Base-by-base conservation (phyloP, 1,284 basidiomycete genomes). In the Cryptococcus depauperatus region DNA sequence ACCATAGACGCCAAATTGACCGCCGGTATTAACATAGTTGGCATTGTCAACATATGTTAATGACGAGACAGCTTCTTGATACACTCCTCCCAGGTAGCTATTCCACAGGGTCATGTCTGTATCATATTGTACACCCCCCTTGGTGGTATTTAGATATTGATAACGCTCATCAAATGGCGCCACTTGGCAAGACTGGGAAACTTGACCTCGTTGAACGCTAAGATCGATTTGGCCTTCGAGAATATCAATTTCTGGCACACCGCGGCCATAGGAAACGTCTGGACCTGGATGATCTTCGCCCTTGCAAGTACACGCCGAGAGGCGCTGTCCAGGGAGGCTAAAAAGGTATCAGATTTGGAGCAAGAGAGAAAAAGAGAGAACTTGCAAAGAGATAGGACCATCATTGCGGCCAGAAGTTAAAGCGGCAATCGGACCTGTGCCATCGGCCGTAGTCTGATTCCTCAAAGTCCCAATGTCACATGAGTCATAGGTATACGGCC, bases 51-150 rank as follows among this genome's bases (percentile, higher is more conserved):
- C 39, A 23, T 41, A 48, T 71, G 43, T 71, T 53, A 51, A 71
- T 74, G 55, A 77, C 3, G 83, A 85, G 19, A 83, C 62, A 21
- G 84, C 83, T 69, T 93, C 84, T 68, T 93, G 89, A 63, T 76
- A 86, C 13, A 72, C 62, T 28, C 82, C 83, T 19, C 89, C 89
- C 41, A 75, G 77, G 69, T 90, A 92, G 3, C 70, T 49, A 68
- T 91, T 91, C 57, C 75, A 77, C 48, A 83, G 71, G 1, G 77
- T 76, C n/a, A 81, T 76, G 25, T 71, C 43, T 3, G 51, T 39
- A 39, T 72, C 59, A 51, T 61, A 63, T 7, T 45, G 48, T 6
- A 50, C 47, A 2, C 56, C 54, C 18, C 52, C 73, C 3, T 77
- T 66, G 5, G 75, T 58, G 4, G 70, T 64, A 55, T 80, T 77